phyloP scores from a whole-genome alignment of 768 basidiomycete species.

The Suillus tomentosus region DNA sequence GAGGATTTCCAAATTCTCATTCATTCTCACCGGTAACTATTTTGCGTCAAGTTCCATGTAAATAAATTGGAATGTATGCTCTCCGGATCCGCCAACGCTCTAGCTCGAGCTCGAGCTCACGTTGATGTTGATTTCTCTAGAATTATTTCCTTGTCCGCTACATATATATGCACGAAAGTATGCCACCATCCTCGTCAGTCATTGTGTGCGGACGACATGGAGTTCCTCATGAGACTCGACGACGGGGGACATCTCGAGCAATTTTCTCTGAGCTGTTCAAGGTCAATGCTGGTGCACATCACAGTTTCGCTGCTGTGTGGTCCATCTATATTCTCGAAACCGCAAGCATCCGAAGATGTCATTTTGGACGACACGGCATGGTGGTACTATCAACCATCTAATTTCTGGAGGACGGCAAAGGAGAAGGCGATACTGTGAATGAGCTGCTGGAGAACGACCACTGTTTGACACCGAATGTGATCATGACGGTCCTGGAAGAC shows the following conservation, averaged over 20 bases:
- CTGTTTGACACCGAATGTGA: background rate
- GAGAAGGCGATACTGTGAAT: background rate
- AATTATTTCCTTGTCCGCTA: background rate
- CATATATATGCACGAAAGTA: too few relatives aligned
- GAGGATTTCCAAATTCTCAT: too few relatives aligned
- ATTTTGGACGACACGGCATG: background rate
- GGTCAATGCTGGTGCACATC: conserved; percentile 22
- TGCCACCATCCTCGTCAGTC: background rate
- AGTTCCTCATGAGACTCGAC: background rate
- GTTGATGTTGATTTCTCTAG: background rate
- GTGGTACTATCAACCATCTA: background rate
- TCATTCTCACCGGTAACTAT: too few relatives aligned
- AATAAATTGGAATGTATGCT: too few relatives aligned
- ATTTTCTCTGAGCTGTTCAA: conserved; percentile 3
- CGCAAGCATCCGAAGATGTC: conserved; percentile 9
- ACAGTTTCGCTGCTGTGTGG: background rate
- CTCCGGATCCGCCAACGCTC: too few relatives aligned
- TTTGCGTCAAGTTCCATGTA: too few relatives aligned
- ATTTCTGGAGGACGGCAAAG: background rate
- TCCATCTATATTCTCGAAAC: conserved; percentile 2
- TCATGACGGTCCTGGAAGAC: background rate
- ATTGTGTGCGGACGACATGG: background rate
- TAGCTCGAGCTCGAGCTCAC: too few relatives aligned
- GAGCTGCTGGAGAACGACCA: background rate
- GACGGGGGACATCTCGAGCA: background rate